Base-by-base conservation (phyloP, 2,329 filamentous ascomycete genomes). In the Fusarium sp. region DNA sequence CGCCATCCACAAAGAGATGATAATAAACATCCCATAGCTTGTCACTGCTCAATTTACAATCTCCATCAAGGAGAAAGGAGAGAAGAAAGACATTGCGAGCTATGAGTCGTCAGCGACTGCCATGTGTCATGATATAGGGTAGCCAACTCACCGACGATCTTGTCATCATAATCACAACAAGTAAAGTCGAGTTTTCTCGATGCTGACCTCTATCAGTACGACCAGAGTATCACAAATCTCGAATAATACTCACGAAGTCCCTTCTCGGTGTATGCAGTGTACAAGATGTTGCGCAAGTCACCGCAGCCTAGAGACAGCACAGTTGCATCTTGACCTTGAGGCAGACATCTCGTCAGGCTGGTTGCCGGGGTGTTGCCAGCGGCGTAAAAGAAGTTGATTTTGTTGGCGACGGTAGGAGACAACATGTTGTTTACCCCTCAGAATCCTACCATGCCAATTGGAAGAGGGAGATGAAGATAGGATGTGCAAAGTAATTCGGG, bases 221-320 rank as follows among this genome's bases (percentile, higher is more conserved):
- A 20, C 20, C 29, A 8, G 44, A 11, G 11, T 22, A 16, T 38
- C 44, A 38, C 14, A 24, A 8, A 22, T n/a, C 11, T 10, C 61
- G n/a, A 6, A 31, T 4, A 38, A 56, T 17, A 76, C 83, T 74
- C 57, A 83, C 83, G 78, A 31, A 85, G 71, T 2, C 79, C 82
- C 40, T 75, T 73, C 57, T 89, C 82, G 2, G 79, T 77, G 70
- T 87, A 87, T 2, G 82, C 75, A 0, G 89, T 90, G 74, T 86
- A 91, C 1, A 92, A 79, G 31, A 92, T 83, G 69, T 88, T 87
- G 14, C 88, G 84, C 49, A 87, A 80, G 79, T 92, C 90, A 12
- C 88, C 88, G 64, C 87, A 90, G 3, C 87, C 88, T 4, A 92
- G 82, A 1, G 87, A 82, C 17, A 92, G 82, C 6, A 91, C 79